Conservation (phyloP, 805 yeast genomes). For the Candida hispaniensis region DNA sequence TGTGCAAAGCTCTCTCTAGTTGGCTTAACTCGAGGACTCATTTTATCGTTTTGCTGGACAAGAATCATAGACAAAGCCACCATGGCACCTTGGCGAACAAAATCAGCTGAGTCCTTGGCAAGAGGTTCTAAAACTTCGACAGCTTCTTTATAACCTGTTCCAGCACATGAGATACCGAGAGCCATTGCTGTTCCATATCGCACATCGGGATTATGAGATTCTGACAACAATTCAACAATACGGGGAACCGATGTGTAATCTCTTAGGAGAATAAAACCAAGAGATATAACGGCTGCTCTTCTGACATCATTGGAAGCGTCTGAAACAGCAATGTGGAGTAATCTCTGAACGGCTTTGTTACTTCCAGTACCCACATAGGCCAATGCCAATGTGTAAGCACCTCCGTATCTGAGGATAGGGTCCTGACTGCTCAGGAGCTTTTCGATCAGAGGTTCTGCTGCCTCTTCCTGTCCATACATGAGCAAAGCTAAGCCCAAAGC, state of each 20-base stretch:
- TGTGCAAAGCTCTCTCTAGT: constrained; percentile 64
- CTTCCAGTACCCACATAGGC: constrained; percentile 97
- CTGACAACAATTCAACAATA: constrained; percentile 83
- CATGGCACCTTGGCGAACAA: constrained; percentile 96
- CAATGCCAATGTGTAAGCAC: constrained; percentile 84
- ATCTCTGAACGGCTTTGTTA: constrained; percentile 72
- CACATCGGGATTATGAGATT: constrained; percentile 95
- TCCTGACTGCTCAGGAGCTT: constrained; percentile 63
- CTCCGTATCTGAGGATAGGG: constrained; percentile 86
- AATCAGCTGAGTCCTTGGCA: constrained; percentile 88
- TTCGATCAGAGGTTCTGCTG: constrained; percentile 60
- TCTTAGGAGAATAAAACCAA: constrained; percentile 84
- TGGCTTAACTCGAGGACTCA: constrained; percentile 68
- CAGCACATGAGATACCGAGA: constrained; percentile 93
- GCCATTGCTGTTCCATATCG: constrained; percentile 98
- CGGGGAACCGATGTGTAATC: constrained; percentile 91
- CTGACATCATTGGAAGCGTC: constrained; percentile 95
- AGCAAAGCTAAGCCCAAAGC: constrained; percentile 82
- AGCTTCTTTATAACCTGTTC: constrained; percentile 79
- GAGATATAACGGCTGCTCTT: constrained; percentile 85
- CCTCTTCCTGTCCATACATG: constrained; percentile 74
- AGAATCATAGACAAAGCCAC: constrained; percentile 85
- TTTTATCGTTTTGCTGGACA: constrained; percentile 74
- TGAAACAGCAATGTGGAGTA: constrained; percentile 88
- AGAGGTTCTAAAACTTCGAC: constrained; percentile 86